Evolutionary conservation across 148 eudicot species (phyloP).

Genomic region (Simmondsia chinensis): DNA sequence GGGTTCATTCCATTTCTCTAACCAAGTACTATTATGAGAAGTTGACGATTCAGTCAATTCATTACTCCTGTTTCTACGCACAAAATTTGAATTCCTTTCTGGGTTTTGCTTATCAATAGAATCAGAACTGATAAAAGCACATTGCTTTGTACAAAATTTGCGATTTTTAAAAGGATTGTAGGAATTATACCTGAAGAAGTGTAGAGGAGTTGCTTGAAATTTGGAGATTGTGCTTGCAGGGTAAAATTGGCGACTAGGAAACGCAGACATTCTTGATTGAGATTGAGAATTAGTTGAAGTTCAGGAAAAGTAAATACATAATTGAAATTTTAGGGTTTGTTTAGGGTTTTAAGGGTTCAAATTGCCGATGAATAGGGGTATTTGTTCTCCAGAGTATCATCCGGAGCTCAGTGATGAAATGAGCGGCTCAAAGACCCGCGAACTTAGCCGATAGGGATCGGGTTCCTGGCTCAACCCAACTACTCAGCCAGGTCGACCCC

Average conservation of each 20-base stretch:
- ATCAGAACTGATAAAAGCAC: conserved; percentile 13
- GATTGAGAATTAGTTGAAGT: no score
- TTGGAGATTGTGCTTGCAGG: conserved; percentile 47
- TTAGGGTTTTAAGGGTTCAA: no score
- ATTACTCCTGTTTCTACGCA: conserved; percentile 7
- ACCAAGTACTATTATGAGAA: conserved; percentile 41
- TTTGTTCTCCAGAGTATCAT: no score
- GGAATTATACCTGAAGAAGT: conserved; percentile 47
- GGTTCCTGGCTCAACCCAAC: no score
- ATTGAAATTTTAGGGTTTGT: no score
- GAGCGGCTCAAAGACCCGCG: no score
- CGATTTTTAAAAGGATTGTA: conserved; percentile 19
- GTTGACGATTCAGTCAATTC: conserved; percentile 12
- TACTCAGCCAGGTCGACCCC: no score
- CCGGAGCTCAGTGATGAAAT: no score
- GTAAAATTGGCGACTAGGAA: conserved; percentile 41
- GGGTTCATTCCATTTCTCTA: conserved; percentile 66
- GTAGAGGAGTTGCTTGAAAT: conserved; percentile 32
- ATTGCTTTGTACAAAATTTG: conserved; percentile 10
- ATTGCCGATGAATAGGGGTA: no score
- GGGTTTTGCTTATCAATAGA: conserved; percentile 15
- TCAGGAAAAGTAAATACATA: no score
- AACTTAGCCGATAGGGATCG: no score
- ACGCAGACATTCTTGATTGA: conserved; percentile 34
- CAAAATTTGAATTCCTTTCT: conserved; percentile 18